A percentile compares a stretch with the other conserved stretches of the same genome.
Conservation (phyloP, 1,139 yeast genomes). For the Geotrichum europaeum region DNA sequence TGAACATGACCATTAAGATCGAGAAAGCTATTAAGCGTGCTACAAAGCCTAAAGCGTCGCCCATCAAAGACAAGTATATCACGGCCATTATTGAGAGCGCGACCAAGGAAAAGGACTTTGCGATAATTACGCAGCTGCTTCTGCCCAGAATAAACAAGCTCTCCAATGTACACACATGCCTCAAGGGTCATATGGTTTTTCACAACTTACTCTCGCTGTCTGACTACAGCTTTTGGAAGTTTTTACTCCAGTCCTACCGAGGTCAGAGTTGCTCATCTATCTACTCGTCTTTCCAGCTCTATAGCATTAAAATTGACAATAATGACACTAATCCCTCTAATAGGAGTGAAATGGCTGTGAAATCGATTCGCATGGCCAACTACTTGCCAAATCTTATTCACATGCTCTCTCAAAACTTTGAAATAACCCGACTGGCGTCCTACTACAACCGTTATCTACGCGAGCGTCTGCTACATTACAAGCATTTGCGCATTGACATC, state of each 20-base stretch:
- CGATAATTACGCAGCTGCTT: slow-evolving; percentile 18
- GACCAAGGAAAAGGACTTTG: slow-evolving; percentile 13
- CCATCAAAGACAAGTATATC: slow-evolving; percentile 23
- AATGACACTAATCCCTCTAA: background rate
- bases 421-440: slow-evolving; percentile 19
- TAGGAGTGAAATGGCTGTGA: background rate
- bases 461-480: slow-evolving; percentile 24
- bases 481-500: slow-evolving; percentile 21
- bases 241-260: background rate
- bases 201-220: slow-evolving; percentile 24
- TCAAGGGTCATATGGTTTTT: slow-evolving; percentile 26
- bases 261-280: slow-evolving; percentile 14
- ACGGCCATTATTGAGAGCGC: slow-evolving; percentile 19
- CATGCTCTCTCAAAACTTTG: slow-evolving; percentile 16
- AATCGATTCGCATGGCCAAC: background rate
- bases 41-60: slow-evolving; percentile 22
- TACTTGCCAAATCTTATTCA: slow-evolving; percentile 18
- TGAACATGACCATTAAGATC: slow-evolving; percentile 8
- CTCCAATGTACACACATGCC: slow-evolving; percentile 12
- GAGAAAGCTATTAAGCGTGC: slow-evolving; percentile 20
- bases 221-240: too few species aligned
- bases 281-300: background rate
- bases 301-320: background rate
- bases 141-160: slow-evolving; percentile 18
- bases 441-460: slow-evolving; percentile 26